Conservation (phyloP, 805 yeast species). For the Candida nitratophila region DNA sequence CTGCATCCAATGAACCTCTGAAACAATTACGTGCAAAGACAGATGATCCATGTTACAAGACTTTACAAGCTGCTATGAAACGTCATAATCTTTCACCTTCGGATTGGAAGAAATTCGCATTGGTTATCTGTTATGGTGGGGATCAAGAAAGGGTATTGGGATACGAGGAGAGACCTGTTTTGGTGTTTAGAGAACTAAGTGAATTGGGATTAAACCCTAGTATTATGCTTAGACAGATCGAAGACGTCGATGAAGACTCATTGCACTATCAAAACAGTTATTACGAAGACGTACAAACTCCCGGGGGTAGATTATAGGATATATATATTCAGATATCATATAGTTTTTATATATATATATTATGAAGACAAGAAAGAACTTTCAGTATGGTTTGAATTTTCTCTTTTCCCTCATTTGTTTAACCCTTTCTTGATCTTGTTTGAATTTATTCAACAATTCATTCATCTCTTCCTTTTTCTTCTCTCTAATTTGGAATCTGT, state of each 20-base stretch:
- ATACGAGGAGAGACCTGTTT: conserved; percentile 82
- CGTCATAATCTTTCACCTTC: conserved; percentile 70
- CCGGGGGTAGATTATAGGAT: conserved; percentile 33
- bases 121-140: conserved; percentile 87
- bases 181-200: conserved; percentile 74
- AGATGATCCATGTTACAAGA: conserved; percentile 86
- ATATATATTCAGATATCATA: too few species aligned
- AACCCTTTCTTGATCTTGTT: conserved; percentile 84
- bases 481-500: conserved; percentile 93
- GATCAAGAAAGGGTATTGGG: conserved; percentile 82
- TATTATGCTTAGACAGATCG: conserved; percentile 83
- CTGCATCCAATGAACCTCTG: conserved; percentile 48
- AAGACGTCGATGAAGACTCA: conserved; percentile 34
- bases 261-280: conserved; percentile 5
- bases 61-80: conserved; percentile 81
- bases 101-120: conserved; percentile 84
- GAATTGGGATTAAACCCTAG: conserved; percentile 86
- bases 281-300: conserved; percentile 19
- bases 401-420: conserved; percentile 71
- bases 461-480: conserved; percentile 89
- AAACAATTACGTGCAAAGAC: conserved; percentile 79
- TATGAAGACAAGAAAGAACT: not conserved
- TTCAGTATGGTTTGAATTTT: conserved; percentile 70
- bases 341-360: too few species aligned
- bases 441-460: conserved; percentile 74